A percentile compares a stretch with the other conserved stretches of the same genome.
These are phyloP conservation scores for Arthrobotrys conoides DNA, from an alignment of 2,329 filamentous ascomycete species.

Conservation along the genomic window DNA sequence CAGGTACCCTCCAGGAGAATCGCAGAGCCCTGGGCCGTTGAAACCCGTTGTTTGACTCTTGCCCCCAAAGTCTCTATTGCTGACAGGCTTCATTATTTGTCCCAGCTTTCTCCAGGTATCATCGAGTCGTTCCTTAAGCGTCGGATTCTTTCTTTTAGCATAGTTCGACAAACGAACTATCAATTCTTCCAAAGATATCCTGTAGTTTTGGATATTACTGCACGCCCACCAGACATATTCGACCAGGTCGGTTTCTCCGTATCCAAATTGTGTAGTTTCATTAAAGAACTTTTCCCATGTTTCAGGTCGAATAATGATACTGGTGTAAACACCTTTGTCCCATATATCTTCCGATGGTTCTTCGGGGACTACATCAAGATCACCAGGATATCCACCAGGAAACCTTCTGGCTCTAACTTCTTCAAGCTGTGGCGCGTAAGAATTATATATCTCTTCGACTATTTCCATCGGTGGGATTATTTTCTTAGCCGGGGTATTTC, in stretches of 20 bases:
- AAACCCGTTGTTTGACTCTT: no score
- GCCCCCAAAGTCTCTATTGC: background rate
- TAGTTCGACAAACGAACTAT: background rate
- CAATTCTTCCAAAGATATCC: background rate
- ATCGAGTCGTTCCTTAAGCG: background rate
- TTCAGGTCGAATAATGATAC: constrained; percentile 5
- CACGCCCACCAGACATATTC: background rate
- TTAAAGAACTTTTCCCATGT: background rate
- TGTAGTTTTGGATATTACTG: constrained; percentile 3
- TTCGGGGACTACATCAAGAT: background rate
- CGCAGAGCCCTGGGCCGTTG: background rate
- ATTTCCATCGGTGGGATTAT: background rate
- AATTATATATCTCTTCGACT: background rate
- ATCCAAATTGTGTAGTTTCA: background rate
- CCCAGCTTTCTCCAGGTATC: background rate
- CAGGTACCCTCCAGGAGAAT: background rate
- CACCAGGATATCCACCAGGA: background rate
- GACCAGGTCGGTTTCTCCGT: background rate
- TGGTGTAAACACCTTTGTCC: background rate
- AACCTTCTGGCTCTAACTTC: background rate
- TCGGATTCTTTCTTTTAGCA: background rate
- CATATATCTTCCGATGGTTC: background rate
- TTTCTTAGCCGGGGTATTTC: background rate
- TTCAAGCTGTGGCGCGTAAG: background rate
- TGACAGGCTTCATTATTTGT: background rate